phyloP scores from a whole-genome alignment of 2,329 filamentous ascomycete species.

The Penicillium sp. region DNA sequence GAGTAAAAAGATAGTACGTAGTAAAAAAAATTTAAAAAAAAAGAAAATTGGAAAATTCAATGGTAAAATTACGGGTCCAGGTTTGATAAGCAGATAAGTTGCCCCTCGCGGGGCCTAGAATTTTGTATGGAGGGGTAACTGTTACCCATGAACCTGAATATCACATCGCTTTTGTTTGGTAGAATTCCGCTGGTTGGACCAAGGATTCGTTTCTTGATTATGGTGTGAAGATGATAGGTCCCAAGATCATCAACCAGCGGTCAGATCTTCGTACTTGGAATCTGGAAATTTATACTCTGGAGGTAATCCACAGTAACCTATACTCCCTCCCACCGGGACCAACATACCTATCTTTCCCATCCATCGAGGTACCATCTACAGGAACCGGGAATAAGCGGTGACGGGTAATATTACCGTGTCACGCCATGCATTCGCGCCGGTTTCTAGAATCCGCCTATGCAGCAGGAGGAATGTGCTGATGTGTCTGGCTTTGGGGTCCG shows the following conservation, averaged over 20 bases:
- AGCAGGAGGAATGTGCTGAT: conserved; percentile 1
- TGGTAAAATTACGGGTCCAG: conserved; percentile 18
- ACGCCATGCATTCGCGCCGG: conserved; percentile 17
- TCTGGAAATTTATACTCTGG: not conserved
- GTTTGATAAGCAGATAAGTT: conserved; percentile 15
- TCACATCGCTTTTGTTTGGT: not conserved
- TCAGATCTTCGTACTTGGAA: conserved; percentile 2
- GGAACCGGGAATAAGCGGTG: conserved; percentile 1
- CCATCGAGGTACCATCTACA: not conserved
- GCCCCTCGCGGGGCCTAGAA: conserved; percentile 11
- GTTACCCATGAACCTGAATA: not conserved
- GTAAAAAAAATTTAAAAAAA: conserved; percentile 16
- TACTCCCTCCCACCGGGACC: not conserved
- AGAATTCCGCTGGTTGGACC: too few relatives aligned
- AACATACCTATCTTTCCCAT: too few relatives aligned
- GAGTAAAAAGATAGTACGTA: conserved; percentile 12
- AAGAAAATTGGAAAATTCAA: conserved; percentile 12
- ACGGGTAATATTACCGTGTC: conserved; percentile 5
- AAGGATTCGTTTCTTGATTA: too few relatives aligned
- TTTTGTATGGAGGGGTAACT: not conserved
- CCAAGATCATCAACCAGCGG: conserved; percentile 5
- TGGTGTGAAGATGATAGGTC: too few relatives aligned
- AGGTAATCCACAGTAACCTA: not conserved
- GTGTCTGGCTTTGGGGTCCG: conserved; percentile 8
- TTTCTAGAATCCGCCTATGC: conserved; percentile 20